Percentiles rank a stretch among this genome's conserved stretches.
These are phyloP conservation scores for Pichia inconspicua DNA, from an alignment of 1,139 yeast genomes.

Conservation along the genomic window DNA sequence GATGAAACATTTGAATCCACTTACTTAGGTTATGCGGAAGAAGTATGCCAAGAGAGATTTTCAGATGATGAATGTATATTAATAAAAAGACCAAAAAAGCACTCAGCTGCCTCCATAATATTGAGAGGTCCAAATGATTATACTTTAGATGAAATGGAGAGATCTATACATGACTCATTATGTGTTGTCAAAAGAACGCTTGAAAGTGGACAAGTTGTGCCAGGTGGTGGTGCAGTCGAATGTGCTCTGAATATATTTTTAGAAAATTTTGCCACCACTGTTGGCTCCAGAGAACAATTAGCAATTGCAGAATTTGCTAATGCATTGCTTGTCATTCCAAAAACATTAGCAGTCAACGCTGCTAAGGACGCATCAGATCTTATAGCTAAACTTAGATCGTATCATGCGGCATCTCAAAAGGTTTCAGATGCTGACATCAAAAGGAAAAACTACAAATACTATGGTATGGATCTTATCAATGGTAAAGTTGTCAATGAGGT, in stretches of 20 bases:
- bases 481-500: slow-evolving; percentile 90
- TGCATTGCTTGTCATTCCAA: slow-evolving; percentile 86
- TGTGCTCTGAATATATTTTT: slow-evolving; percentile 89
- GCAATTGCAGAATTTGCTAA: slow-evolving; percentile 97
- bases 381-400: slow-evolving; percentile 90
- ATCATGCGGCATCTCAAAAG: slow-evolving; percentile 91
- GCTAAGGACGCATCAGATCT: slow-evolving; percentile 95
- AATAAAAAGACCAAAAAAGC: slow-evolving; percentile 89
- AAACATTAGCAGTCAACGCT: slow-evolving; percentile 94
- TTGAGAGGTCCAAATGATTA: slow-evolving; percentile 96
- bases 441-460: slow-evolving; percentile 78
- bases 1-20: slow-evolving; percentile 91
- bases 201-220: slow-evolving; percentile 91
- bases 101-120: slow-evolving; percentile 85
- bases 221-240: slow-evolving; percentile 99
- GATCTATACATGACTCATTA: slow-evolving; percentile 81
- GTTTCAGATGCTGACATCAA: slow-evolving; percentile 76
- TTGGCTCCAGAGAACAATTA: slow-evolving; percentile 94
- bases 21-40: slow-evolving; percentile 85
- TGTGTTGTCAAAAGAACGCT: slow-evolving; percentile 93
- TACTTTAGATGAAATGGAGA: slow-evolving; percentile 96
- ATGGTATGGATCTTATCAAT: slow-evolving; percentile 83
- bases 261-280: slow-evolving; percentile 96
- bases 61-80: slow-evolving; percentile 97
- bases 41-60: slow-evolving; percentile 82